These are phyloP conservation scores for Metarhizium album DNA, from an alignment of 2,329 filamentous ascomycete species.

Conservation along the genomic window DNA sequence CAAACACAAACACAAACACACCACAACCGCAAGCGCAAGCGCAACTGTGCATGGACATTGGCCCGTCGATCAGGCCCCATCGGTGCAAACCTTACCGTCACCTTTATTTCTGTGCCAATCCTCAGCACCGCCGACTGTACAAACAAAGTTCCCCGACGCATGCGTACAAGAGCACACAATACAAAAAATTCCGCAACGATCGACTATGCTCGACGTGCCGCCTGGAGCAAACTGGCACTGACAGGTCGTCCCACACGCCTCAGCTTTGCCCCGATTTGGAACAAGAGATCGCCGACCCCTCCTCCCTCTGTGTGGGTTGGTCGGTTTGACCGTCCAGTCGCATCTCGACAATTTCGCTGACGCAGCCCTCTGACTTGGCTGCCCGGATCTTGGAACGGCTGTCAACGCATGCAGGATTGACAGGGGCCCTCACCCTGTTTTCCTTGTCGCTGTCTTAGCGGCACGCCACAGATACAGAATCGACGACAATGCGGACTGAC, in stretches of 20 bases:
- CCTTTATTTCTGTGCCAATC: not conserved
- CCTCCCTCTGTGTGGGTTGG: constrained; percentile 16
- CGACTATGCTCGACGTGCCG: no score
- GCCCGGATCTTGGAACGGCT: constrained; percentile 8
- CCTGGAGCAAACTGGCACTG: constrained; percentile 1
- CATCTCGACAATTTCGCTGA: constrained; percentile 17
- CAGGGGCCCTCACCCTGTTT: constrained; percentile 3
- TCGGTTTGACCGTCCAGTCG: constrained; percentile 19
- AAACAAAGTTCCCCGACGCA: not conserved
- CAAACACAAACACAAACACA: no score
- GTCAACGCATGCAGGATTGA: constrained; percentile 10
- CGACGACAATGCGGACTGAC: not conserved
- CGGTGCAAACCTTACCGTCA: not conserved
- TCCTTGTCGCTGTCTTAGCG: not conserved
- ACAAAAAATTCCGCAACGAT: no score
- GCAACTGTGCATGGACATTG: not conserved
- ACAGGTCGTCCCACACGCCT: constrained; percentile 2
- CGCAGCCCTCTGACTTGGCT: constrained; percentile 11
- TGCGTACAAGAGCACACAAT: not conserved
- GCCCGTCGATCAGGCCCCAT: not conserved
- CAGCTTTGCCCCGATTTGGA: constrained; percentile 14
- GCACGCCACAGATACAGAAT: not conserved
- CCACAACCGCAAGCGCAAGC: no score
- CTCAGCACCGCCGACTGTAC: not conserved
- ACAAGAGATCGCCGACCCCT: constrained; percentile 15